Evolutionary conservation across 495 filamentous ascomycete genomes (phyloP).

Genomic region (Neurospora sp.): DNA sequence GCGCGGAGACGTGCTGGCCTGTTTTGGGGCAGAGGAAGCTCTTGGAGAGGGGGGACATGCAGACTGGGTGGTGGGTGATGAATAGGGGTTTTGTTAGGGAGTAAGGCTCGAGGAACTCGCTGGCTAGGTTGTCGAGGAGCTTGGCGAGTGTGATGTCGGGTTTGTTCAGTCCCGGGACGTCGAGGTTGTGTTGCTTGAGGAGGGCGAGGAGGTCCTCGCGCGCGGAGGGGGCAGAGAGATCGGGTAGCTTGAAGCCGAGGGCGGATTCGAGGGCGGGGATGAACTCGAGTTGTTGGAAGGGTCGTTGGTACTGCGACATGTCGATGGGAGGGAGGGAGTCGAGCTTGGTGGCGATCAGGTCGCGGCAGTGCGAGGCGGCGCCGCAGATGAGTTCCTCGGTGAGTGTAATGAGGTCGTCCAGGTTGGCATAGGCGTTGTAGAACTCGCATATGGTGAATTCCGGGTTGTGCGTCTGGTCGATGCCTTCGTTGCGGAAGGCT

Average conservation of each 20-base stretch:
- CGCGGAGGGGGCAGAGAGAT: constrained; percentile 50
- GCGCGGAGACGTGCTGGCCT: constrained; percentile 58
- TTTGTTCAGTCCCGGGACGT: constrained; percentile 36
- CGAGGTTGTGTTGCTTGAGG: constrained; percentile 39
- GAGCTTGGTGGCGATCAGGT: constrained; percentile 38
- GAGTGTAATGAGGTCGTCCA: constrained; percentile 63
- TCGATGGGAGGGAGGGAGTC: constrained; percentile 41
- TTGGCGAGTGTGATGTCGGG: constrained; percentile 56
- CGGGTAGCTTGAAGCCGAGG: constrained; percentile 56
- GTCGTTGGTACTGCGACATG: constrained; percentile 23
- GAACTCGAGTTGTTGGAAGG: constrained; percentile 67
- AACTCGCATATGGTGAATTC: constrained; percentile 98
- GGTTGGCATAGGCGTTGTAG: constrained; percentile 75
- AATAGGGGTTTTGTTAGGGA: constrained; percentile 66
- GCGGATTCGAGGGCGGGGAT: constrained; percentile 63
- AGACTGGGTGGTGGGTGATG: constrained; percentile 84
- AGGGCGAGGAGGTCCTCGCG: constrained; percentile 43
- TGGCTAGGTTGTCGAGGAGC: constrained; percentile 75
- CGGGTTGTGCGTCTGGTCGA: constrained; percentile 95
- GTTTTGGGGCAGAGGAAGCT: constrained; percentile 56
- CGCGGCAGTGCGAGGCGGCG: constrained; percentile 42
- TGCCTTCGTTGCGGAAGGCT: constrained; percentile 90
- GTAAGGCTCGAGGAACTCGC: constrained; percentile 60
- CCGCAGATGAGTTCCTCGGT: constrained; percentile 59
- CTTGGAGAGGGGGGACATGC: constrained; percentile 86